Percentiles rank a stretch among this genome's conserved stretches.
Conservation (phyloP, 176 grass and related monocot species). For the Musa acuminata region DNA sequence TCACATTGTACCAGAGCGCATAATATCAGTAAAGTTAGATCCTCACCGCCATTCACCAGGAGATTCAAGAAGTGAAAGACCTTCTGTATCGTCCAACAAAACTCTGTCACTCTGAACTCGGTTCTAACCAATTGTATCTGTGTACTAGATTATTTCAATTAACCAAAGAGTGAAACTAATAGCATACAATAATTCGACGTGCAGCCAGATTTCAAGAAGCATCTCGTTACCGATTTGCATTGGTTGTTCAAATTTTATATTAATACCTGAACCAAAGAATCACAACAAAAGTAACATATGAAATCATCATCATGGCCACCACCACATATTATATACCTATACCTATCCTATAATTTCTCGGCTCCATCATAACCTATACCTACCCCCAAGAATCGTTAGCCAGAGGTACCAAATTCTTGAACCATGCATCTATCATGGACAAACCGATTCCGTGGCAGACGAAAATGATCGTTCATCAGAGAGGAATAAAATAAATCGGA, state of each 20-base stretch:
- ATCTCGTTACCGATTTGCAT: no score
- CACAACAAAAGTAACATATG: no score
- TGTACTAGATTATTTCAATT: not conserved
- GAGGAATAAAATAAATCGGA: not conserved
- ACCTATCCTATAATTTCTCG: not conserved
- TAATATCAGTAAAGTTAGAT: not conserved
- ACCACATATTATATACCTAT: no score
- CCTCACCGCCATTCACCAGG: constrained; percentile 53
- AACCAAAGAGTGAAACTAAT: not conserved
- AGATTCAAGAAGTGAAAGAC: constrained; percentile 83
- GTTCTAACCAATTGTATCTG: constrained; percentile 71
- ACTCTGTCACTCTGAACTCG: constrained; percentile 66
- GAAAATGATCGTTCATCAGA: not conserved
- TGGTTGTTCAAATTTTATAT: no score
- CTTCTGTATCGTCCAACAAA: constrained; percentile 89
- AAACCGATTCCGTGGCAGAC: no score
- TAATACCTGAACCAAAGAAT: no score
- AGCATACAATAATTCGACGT: no score
- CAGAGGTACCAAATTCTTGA: no score
- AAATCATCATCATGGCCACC: no score
- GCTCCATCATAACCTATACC: not conserved
- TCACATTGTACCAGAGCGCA: not conserved
- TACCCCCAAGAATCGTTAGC: no score
- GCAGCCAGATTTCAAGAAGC: no score
- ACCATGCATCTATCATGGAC: no score